phyloP scores from a whole-genome alignment of 768 basidiomycete genomes.

The Mycena rosella region DNA sequence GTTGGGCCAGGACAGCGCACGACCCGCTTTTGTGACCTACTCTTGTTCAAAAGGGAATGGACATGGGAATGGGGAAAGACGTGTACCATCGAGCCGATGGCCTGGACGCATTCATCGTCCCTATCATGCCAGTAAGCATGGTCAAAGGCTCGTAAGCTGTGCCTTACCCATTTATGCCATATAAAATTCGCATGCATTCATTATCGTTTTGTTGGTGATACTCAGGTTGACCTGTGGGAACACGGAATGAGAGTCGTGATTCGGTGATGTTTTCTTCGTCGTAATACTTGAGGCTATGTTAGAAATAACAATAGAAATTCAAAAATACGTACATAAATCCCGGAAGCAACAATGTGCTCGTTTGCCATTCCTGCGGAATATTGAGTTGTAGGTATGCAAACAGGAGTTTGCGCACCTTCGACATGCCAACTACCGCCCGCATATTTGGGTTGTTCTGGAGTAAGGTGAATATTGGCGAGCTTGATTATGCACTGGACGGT shows the following conservation, averaged over 20 bases:
- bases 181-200: slow-evolving; percentile 19
- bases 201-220: slow-evolving; percentile 37
- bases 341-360: slow-evolving; percentile 38
- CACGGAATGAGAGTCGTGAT: slow-evolving; percentile 47
- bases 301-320: neutral
- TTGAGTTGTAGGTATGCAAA: neutral
- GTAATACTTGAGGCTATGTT: slow-evolving; percentile 33
- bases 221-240: slow-evolving; percentile 26
- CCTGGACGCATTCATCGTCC: slow-evolving; percentile 34
- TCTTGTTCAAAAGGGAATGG: neutral
- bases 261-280: slow-evolving; percentile 48
- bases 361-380: slow-evolving; percentile 32
- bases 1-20: slow-evolving; percentile 54
- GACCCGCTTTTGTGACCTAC: slow-evolving; percentile 41
- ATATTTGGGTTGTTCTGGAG: neutral
- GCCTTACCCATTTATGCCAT: slow-evolving; percentile 21
- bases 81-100: slow-evolving; percentile 43
- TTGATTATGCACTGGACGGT: neutral
- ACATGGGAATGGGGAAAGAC: neutral
- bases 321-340: slow-evolving; percentile 33
- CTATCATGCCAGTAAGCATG: neutral
- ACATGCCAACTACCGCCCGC: slow-evolving; percentile 1
- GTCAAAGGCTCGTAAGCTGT: neutral
- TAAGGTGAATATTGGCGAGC: neutral
- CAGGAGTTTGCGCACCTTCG: neutral